Evolutionary conservation across 2,329 filamentous ascomycete species (phyloP), one percentile per base, ranked within the genome.

Genomic region (Fusarium pseudonygamai): DNA sequence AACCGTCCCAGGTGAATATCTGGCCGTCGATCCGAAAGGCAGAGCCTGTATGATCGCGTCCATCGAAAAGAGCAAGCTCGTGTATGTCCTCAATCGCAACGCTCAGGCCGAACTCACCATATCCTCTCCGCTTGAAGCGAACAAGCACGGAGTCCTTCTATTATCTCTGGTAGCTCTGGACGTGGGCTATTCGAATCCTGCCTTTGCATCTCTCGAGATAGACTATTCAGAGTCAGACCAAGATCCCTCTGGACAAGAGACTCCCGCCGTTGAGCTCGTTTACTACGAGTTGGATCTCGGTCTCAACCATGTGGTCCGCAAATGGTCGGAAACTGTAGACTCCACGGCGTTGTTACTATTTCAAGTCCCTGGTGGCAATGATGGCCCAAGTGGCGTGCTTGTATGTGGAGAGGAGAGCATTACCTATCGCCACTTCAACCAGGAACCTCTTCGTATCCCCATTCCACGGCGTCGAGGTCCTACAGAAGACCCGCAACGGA

Each of bases 251-350:
- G 95, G 95, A 20, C 89, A 93, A 74, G 88, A 93, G 62, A 92
- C 96, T 72, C 85, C 93, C 42, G 95, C 98, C 81, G 98, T 97
- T 68, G 90, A 93, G 74, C 86, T 99, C 26, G 96, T 98, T 1
- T 99, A 98, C 83, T 99, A 99, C 80, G 96, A 98, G 83, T 91
- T 99, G 24, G 96, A 99, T 79, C 88, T 99, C 28, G 97, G 97
- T 34, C 85, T 99, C 58, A 99, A 99, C 78, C 96, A 99, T 79
- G 96, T 99, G 39, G 95, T 99, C n/a, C 91, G 96, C 65, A 97
- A 95, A 81, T 99, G 96, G 96, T 93, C 94, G 13, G 96, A 98
- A 76, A 89, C 93, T 2, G 96, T 99, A 5, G 96, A 98, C 79
- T 91, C 95, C 47, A 94, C 93, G 0, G 93, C 96, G 1, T 95